Evolutionary conservation across 192 early-diverging fungal species (phyloP).

Genomic region (Coemansia asiatica): DNA sequence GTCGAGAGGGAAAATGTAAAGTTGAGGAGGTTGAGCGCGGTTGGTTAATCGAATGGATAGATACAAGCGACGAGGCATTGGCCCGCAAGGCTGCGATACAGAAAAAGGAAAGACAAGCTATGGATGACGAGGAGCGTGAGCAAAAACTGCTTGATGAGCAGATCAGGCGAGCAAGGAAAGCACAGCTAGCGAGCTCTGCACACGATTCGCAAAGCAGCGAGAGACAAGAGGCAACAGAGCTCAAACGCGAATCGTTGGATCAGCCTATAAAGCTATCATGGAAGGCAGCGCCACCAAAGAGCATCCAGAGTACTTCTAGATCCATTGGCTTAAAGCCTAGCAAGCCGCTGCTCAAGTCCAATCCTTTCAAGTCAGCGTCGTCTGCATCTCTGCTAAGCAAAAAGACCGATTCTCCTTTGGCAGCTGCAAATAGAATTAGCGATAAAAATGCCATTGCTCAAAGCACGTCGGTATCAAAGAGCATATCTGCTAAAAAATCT

Average conservation of each 20-base stretch:
- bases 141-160: constrained; percentile 76
- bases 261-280: constrained; percentile 18
- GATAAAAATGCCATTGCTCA: neutral
- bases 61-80: constrained; percentile 84
- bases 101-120: constrained; percentile 77
- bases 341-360: too few relatives aligned
- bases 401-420: neutral
- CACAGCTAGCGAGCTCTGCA: constrained; percentile 5
- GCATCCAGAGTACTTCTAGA: neutral
- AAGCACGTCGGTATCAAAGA: neutral
- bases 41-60: constrained; percentile 89
- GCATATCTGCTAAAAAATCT: neutral
- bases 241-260: constrained; percentile 18
- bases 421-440: too few relatives aligned
- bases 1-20: constrained; percentile 74
- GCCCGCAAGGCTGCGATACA: constrained; percentile 70
- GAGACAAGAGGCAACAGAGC: constrained; percentile 15
- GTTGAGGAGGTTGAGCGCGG: constrained; percentile 92
- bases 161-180: constrained; percentile 71
- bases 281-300: constrained; percentile 11
- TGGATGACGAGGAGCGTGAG: constrained; percentile 86
- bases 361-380: neutral
- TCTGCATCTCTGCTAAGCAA: neutral
- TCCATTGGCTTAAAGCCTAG: too few relatives aligned
- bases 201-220: neutral